A percentile compares a stretch with the other conserved stretches of the same genome.
These are phyloP conservation scores for Rhododendron molle DNA, from an alignment of 148 eudicot genomes.

Conservation along the genomic window DNA sequence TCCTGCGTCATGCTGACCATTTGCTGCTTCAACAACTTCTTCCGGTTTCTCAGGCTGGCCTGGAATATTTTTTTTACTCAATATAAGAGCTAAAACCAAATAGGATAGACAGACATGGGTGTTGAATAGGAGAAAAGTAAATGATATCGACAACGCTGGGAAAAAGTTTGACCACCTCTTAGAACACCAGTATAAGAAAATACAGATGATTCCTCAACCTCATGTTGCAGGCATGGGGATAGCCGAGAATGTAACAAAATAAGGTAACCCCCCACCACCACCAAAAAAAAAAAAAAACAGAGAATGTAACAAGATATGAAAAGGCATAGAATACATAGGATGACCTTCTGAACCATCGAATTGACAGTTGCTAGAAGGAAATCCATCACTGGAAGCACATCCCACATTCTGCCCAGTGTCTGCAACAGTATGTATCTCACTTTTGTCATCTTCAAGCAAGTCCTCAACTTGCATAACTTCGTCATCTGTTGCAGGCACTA, in stretches of 20 bases:
- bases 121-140: background rate
- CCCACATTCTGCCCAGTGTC: conserved; percentile 32
- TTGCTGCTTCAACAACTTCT: conserved; percentile 30
- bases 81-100: background rate
- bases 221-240: background rate
- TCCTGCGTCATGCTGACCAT: conserved; percentile 25
- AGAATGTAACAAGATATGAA: background rate
- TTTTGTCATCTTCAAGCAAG: conserved; percentile 55
- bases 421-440: conserved; percentile 26
- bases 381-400: conserved; percentile 21
- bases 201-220: background rate
- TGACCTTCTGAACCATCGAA: conserved; percentile 31
- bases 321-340: background rate
- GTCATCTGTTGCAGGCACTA: conserved; percentile 83
- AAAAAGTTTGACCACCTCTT: background rate
- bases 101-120: background rate
- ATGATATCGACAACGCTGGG: background rate
- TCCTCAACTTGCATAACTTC: conserved; percentile 83
- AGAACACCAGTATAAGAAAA: background rate
- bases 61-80: conserved; percentile 13
- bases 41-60: conserved; percentile 34
- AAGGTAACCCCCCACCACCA: background rate
- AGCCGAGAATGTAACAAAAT: background rate
- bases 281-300: no score
- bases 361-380: conserved; percentile 20